Base-by-base conservation (phyloP, 2,329 filamentous ascomycete genomes). In the Pseudodiploospora longispora region DNA sequence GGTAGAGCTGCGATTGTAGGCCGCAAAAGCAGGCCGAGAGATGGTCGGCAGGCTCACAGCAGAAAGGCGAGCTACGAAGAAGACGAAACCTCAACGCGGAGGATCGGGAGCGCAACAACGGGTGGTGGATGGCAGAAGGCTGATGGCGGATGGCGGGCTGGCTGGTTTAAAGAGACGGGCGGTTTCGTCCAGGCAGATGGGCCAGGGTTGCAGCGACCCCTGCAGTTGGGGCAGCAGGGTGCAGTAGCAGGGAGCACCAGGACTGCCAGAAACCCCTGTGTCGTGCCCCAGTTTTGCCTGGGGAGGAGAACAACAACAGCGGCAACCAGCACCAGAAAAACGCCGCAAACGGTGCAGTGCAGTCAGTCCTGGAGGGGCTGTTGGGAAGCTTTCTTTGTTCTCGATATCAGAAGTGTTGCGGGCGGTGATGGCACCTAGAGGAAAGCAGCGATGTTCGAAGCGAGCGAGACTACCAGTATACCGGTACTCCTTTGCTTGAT, bases 101-200 rank as follows among this genome's bases (percentile, higher is more conserved):
- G 35, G 45, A 44, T 44, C 45, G 30, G 41, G 32, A 44, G 42
- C 36, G 34, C 41, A 40, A 30, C 39, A 41, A 50, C 48, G 51
- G 58, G 60, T 56, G 59, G 57, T 19, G 19, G 19, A 19, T 36
- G 27, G 27, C 33, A 36, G 8, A 19, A 19, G 27, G 33, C 33
- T 8, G 32, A 36, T 37, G 39, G 38, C 32, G 38, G 43, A 47
- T 44, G 47, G 44, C 42, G 45, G 42, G 42, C 45, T 53, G 54
- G 53, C 52, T 53, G 56, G 55, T 57, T 59, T 58, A 60, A 58
- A 60, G 61, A 55, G 53, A 47, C 41, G 37, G 37, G 32, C 32
- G 31, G 45, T 37, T 31, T 28, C 10, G 45, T 41, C 37, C 45
- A 44, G 45, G 45, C 45, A 47, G 45, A 47, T 29, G 41, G 40